Percentiles rank a stretch among this genome's conserved stretches.
Evolutionary conservation across 805 yeast genomes (phyloP).

Genomic region (Yarrowia hollandica): DNA sequence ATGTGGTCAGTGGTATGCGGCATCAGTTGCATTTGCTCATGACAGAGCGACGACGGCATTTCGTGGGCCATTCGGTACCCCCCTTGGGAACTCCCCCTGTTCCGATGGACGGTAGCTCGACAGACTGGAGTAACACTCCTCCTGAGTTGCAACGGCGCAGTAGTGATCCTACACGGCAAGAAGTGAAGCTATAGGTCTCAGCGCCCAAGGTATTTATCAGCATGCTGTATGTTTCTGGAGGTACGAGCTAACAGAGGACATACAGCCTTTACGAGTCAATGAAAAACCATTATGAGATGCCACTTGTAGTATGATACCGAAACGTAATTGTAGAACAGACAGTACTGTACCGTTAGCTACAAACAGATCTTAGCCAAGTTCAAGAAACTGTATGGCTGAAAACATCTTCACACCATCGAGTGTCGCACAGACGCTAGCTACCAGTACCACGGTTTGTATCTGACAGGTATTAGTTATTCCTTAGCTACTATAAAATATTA

Average conservation of each 20-base stretch:
- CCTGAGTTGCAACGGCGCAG: constrained; percentile 14
- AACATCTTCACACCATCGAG: too few relatives aligned
- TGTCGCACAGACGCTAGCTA: too few relatives aligned
- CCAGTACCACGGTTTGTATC: too few relatives aligned
- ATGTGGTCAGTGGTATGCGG: constrained; percentile 41
- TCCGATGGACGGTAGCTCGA: constrained; percentile 7
- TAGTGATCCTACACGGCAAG: constrained; percentile 31
- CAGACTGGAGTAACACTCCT: constrained; percentile 2
- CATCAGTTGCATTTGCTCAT: constrained; percentile 43
- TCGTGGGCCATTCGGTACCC: neutral
- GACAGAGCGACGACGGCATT: constrained; percentile 37
- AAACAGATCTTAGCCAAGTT: too few relatives aligned
- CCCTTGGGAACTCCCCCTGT: neutral
- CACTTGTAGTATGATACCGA: too few relatives aligned
- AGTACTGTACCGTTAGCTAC: too few relatives aligned
- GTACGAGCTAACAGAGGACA: neutral
- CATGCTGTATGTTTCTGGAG: neutral
- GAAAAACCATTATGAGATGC: neutral
- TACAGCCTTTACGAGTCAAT: constrained; percentile 5
- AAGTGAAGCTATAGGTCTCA: constrained; percentile 32
- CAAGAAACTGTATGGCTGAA: too few relatives aligned
- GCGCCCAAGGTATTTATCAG: neutral
- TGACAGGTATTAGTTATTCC: too few relatives aligned
- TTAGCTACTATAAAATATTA: too few relatives aligned
- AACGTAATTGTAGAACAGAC: too few relatives aligned